Conservation (phyloP, 2,329 filamentous ascomycete species). For the Ceratocystis alfenasii region DNA sequence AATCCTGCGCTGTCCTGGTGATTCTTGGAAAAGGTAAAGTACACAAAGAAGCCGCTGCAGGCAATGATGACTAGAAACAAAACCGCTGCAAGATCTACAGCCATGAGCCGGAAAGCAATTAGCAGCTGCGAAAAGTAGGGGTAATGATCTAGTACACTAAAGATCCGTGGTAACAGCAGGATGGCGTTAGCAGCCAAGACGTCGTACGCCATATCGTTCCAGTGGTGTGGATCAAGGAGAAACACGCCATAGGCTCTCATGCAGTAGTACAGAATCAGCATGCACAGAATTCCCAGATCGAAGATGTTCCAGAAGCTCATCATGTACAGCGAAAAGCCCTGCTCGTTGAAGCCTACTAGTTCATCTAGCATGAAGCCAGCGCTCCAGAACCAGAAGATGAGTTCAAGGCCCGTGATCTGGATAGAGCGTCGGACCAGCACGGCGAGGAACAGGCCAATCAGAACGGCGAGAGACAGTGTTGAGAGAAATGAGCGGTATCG, state of each 20-base stretch:
- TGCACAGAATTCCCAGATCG: conserved; percentile 74
- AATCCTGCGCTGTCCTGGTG: conserved; percentile 59
- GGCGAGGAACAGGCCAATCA: conserved; percentile 74
- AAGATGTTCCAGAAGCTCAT: conserved; percentile 98
- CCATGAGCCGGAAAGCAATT: conserved; percentile 91
- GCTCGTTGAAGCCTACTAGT: conserved; percentile 89
- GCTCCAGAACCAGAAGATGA: conserved; percentile 96
- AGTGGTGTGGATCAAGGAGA: conserved; percentile 59
- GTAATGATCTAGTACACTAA: conserved; percentile 88
- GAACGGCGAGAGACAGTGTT: conserved; percentile 71
- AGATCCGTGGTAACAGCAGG: conserved; percentile 76
- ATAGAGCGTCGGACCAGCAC: conserved; percentile 65
- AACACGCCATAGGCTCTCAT: conserved; percentile 81
- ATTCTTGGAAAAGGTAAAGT: conserved; percentile 71
- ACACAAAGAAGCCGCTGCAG: conserved; percentile 91
- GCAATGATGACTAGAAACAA: conserved; percentile 73
- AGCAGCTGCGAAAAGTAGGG: conserved; percentile 91
- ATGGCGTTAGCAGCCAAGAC: conserved; percentile 87
- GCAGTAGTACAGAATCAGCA: conserved; percentile 81
- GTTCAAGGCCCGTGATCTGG: conserved; percentile 70
- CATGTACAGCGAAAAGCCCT: conserved; percentile 90
- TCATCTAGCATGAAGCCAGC: conserved; percentile 95
- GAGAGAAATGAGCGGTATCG: conserved; percentile 85
- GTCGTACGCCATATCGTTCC: conserved; percentile 81
- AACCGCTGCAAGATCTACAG: conserved; percentile 73